These are phyloP conservation scores for Forsythia viridissima DNA, from an alignment of 257 asterid genomes.

Conservation along the genomic window DNA sequence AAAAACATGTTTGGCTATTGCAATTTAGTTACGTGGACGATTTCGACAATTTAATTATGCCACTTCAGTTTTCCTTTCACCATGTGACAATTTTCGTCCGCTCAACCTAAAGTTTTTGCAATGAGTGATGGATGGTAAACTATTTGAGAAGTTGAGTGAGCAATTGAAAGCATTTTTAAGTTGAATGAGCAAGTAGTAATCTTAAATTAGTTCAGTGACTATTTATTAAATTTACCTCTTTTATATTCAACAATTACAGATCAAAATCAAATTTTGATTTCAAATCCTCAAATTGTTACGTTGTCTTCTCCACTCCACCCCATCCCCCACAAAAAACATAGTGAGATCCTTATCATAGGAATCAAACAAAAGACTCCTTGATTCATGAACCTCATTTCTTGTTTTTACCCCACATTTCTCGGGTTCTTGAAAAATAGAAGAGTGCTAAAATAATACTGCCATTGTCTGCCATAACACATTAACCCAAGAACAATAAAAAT, in stretches of 20 bases:
- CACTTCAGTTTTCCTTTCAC: too few relatives aligned
- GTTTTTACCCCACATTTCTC: conserved; percentile 36
- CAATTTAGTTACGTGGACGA: too few relatives aligned
- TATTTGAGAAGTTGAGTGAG: too few relatives aligned
- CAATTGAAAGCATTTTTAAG: too few relatives aligned
- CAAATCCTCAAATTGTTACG: conserved; percentile 32
- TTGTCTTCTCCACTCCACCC: conserved; percentile 19
- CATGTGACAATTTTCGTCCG: too few relatives aligned
- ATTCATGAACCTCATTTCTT: conserved; percentile 37
- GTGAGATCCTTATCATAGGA: conserved; percentile 45
- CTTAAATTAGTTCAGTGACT: conserved; percentile 24
- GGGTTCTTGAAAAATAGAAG: conserved; percentile 2
- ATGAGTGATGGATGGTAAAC: too few relatives aligned
- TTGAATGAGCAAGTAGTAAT: too few relatives aligned
- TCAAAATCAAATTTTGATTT: conserved; percentile 23
- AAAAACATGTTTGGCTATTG: too few relatives aligned
- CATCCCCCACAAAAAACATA: background rate
- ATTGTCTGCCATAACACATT: conserved; percentile 8
- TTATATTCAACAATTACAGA: conserved; percentile 27
- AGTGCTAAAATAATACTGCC: background rate
- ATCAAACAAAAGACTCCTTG: conserved; percentile 39
- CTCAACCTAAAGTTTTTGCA: too few relatives aligned
- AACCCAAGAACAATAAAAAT: too few relatives aligned
- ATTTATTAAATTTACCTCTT: conserved; percentile 21
- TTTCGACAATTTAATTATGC: too few relatives aligned